A percentile compares a stretch with the other conserved stretches of the same genome.
These are phyloP conservation scores for Phytophthora citricola DNA, from an alignment of 352 stramenopile species.

Conservation along the genomic window DNA sequence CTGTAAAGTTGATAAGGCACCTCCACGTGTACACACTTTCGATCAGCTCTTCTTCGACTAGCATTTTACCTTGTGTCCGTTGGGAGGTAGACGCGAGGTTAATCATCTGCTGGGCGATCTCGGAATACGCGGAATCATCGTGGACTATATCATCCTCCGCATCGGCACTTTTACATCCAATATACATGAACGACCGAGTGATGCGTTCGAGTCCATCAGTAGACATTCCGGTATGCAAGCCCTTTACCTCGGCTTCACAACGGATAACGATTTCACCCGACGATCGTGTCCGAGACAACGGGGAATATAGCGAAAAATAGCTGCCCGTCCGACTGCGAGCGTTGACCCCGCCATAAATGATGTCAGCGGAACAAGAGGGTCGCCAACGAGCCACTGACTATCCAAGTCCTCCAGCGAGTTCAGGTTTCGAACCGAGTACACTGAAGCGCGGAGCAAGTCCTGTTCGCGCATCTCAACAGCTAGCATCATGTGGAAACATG, in stretches of 20 bases:
- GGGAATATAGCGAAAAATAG: constrained; percentile 66
- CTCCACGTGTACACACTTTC: constrained; percentile 91
- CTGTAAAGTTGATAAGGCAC: constrained; percentile 88
- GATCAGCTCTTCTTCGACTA: constrained; percentile 88
- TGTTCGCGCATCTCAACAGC: constrained; percentile 61
- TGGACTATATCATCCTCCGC: constrained; percentile 2
- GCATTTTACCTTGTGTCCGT: constrained; percentile 60
- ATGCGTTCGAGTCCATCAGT: constrained; percentile 64
- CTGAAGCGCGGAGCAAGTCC: constrained; percentile 63
- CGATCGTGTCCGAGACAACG: constrained; percentile 63
- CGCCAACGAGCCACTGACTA: constrained; percentile 79
- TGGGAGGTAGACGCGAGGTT: constrained; percentile 46
- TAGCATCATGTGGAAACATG: constrained; percentile 84
- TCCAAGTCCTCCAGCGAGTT: constrained; percentile 69
- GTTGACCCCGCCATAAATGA: constrained; percentile 50
- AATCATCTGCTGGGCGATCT: constrained; percentile 56
- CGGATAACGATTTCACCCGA: constrained; percentile 81
- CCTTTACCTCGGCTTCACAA: constrained; percentile 72
- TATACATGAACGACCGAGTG: constrained; percentile 82
- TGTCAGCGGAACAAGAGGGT: constrained; percentile 55
- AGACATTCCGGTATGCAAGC: constrained; percentile 41
- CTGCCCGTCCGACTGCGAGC: constrained; percentile 38
- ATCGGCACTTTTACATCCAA: constrained; percentile 43
- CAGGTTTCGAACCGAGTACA: constrained; percentile 72
- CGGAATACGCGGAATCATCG: constrained; percentile 33